Evolutionary conservation across 1,284 basidiomycete species (phyloP).

Genomic region (Hypsizygus ulmarius): DNA sequence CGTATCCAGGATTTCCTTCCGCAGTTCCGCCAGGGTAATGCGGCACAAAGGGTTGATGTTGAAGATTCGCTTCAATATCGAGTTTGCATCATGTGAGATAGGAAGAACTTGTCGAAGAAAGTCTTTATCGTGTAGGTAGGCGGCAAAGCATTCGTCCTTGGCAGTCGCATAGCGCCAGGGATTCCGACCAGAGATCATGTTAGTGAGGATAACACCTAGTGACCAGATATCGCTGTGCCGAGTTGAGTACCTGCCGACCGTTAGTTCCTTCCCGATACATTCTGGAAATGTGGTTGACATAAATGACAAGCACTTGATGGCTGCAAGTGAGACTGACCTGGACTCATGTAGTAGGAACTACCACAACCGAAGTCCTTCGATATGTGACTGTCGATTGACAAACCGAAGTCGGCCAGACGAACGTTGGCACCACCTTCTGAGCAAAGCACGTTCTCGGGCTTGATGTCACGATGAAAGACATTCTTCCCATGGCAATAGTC

Average conservation of each 20-base stretch:
- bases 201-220: constrained; percentile 80
- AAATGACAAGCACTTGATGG: constrained; percentile 2
- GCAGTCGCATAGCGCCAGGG: constrained; percentile 82
- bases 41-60: constrained; percentile 51
- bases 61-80: constrained; percentile 60
- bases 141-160: constrained; percentile 71
- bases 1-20: constrained; percentile 53
- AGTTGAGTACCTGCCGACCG: constrained; percentile 62
- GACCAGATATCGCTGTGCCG: constrained; percentile 88
- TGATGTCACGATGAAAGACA: constrained; percentile 86
- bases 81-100: constrained; percentile 59
- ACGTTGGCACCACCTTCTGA: constrained; percentile 55
- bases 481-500: constrained; percentile 66
- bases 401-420: constrained; percentile 80
- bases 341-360: constrained; percentile 79
- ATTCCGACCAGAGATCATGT: constrained; percentile 84
- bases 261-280: constrained; percentile 62
- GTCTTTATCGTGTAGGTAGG: constrained; percentile 64
- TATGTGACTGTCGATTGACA: constrained; percentile 67
- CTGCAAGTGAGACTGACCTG: constrained; percentile 44
- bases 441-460: constrained; percentile 87
- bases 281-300: constrained; percentile 43
- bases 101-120: constrained; percentile 73
- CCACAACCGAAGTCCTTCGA: constrained; percentile 79
- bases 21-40: constrained; percentile 61